phyloP scores from a whole-genome alignment of 306 rosid genomes.

The Malus domestica region ASM211411v1 NC_041795.1:7228501-7229000 shows the following conservation, averaged over 20 bases:
- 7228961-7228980: not conserved
- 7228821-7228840: not conserved
- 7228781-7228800: not conserved
- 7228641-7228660: conserved; percentile 1
- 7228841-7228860: not conserved
- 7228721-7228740: not conserved
- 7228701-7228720: not conserved
- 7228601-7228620: conserved; percentile 15
- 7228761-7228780: not conserved
- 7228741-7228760: not conserved
- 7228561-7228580: conserved; percentile 78
- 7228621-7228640: conserved; percentile 21
- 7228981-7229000: not conserved
- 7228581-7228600: conserved; percentile 43
- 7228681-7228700: conserved; percentile 4
- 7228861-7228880: not conserved
- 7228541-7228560: conserved; percentile 62
- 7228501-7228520: conserved; percentile 92
- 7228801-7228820: not conserved
- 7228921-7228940: not conserved
- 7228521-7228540: conserved; percentile 82
- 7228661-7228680: conserved; percentile 11
- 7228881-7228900: not conserved
- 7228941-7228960: too few species aligned
- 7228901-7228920: not conserved